Evolutionary conservation across 768 basidiomycete species (phyloP).

Genomic region (Tulasnella sp.): DNA sequence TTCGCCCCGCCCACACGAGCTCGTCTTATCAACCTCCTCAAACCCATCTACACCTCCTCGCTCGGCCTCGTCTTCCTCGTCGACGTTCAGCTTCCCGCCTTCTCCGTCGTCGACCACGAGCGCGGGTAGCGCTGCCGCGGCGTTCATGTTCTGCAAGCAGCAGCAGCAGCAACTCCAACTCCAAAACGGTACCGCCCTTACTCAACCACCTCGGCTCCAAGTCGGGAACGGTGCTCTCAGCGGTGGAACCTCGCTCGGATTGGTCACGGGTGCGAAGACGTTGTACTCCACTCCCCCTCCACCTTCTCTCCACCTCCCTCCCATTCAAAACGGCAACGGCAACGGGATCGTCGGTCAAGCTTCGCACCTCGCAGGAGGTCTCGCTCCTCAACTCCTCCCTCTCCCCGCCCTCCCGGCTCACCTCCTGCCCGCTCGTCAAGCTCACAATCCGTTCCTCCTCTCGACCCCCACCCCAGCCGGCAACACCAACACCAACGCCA

Average conservation of each 20-base stretch:
- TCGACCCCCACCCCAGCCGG: not conserved
- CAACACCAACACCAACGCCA: not conserved
- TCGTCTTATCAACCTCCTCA: constrained; percentile 32
- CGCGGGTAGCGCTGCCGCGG: not conserved
- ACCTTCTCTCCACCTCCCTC: not conserved
- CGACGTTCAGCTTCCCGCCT: constrained; percentile 38
- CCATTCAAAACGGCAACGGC: constrained; percentile 35
- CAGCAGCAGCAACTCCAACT: constrained; percentile 5
- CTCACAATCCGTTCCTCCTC: not conserved
- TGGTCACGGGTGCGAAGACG: not conserved
- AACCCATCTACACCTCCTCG: constrained; percentile 20
- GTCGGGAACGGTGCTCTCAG: not conserved
- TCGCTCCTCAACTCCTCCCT: not conserved
- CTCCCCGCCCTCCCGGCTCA: not conserved
- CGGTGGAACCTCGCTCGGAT: not conserved
- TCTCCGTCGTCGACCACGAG: constrained; percentile 31
- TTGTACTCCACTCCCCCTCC: not conserved
- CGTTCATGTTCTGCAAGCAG: not conserved
- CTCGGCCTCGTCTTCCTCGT: constrained; percentile 32
- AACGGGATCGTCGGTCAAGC: not conserved
- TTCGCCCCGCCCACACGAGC: constrained; percentile 19
- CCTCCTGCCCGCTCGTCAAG: not conserved
- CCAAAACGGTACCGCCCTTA: not conserved
- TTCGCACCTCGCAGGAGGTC: not conserved
- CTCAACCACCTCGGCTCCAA: not conserved